phyloP scores from a whole-genome alignment of 257 asterid genomes.

The Gentiana straminea region DNA sequence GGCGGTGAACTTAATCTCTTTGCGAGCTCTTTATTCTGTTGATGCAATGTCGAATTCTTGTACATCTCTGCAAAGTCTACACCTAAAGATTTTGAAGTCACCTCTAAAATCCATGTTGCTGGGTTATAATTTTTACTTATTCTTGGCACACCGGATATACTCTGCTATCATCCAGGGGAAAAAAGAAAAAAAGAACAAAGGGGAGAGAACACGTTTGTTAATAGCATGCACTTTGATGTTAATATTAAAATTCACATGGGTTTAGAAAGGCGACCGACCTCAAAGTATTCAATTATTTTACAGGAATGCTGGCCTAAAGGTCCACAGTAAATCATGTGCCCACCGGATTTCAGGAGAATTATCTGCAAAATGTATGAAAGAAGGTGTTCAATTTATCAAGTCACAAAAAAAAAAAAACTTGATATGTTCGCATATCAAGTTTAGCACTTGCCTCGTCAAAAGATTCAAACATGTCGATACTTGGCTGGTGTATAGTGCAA shows the following conservation, averaged over 20 bases:
- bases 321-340: conserved; percentile 20
- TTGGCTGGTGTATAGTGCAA: conserved; percentile 57
- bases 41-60: conserved; percentile 12
- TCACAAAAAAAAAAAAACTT: not conserved
- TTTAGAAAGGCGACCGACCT: conserved; percentile 12
- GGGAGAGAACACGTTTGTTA: not conserved
- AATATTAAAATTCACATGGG: not conserved
- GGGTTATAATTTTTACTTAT: conserved; percentile 17
- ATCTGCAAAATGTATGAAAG: conserved; percentile 4
- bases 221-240: not conserved
- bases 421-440: not conserved
- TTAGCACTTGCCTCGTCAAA: conserved; percentile 24
- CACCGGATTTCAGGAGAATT: conserved; percentile 24
- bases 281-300: conserved; percentile 23
- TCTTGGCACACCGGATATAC: conserved; percentile 20
- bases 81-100: conserved; percentile 21
- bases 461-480: conserved; percentile 53
- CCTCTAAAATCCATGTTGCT: conserved; percentile 29
- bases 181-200: not conserved
- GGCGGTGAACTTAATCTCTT: conserved; percentile 4
- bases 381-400: not conserved
- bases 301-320: conserved; percentile 18
- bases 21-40: conserved; percentile 18
- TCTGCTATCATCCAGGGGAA: conserved; percentile 2
- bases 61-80: conserved; percentile 22